Percentiles rank a stretch among this genome's conserved stretches.
phyloP scores from a whole-genome alignment of 2,329 filamentous ascomycete genomes.

The Ascochyta viciae-villosae region DNA sequence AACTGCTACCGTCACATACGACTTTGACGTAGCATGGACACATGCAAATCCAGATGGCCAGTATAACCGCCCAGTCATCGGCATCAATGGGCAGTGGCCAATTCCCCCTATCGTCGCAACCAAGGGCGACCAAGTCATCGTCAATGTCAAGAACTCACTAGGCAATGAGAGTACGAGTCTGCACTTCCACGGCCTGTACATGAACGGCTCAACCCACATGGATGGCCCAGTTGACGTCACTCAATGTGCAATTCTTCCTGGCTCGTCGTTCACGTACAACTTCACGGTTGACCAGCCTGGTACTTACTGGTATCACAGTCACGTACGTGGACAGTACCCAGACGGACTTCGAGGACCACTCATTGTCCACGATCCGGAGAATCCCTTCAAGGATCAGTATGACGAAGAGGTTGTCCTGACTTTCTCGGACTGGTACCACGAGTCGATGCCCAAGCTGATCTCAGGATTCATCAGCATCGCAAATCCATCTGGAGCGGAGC shows the following conservation, averaged over 20 bases:
- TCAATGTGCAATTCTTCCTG: constrained; percentile 65
- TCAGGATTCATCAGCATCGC: constrained; percentile 54
- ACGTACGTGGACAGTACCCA: constrained; percentile 67
- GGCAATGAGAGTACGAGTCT: constrained; percentile 69
- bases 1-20: constrained; percentile 52
- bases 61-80: constrained; percentile 61
- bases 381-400: constrained; percentile 61
- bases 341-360: constrained; percentile 74
- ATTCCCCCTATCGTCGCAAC: constrained; percentile 76
- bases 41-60: constrained; percentile 63
- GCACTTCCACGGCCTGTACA: constrained; percentile 81
- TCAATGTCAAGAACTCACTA: constrained; percentile 73
- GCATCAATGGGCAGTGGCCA: constrained; percentile 78
- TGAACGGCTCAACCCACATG: constrained; percentile 77
- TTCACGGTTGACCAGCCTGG: constrained; percentile 58
- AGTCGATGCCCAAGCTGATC: constrained; percentile 57
- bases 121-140: constrained; percentile 73
- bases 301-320: constrained; percentile 73
- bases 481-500: constrained; percentile 68
- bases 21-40: constrained; percentile 64
- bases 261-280: constrained; percentile 69
- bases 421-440: constrained; percentile 77
- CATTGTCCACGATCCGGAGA: constrained; percentile 66
- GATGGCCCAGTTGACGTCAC: constrained; percentile 74
- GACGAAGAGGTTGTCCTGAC: constrained; percentile 69